Evolutionary conservation across 768 basidiomycete species (phyloP).

Genomic region (Glaciozyma antarctica): DNA sequence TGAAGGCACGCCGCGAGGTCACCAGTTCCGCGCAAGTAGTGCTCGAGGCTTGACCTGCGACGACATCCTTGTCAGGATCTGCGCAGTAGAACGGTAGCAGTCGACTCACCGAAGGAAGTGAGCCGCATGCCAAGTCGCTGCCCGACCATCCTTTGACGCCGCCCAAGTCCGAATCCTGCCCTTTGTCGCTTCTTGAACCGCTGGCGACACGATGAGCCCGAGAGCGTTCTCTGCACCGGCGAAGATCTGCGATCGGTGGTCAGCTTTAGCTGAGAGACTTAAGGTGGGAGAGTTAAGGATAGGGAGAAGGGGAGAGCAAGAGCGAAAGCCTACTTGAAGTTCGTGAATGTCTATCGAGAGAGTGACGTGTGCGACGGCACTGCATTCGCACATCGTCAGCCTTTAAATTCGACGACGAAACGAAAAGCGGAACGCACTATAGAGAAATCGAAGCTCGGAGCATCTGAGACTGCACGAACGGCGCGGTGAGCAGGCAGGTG

Average conservation of each 20-base stretch:
- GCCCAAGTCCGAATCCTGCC: slow-evolving; percentile 23
- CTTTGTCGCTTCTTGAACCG: slow-evolving; percentile 26
- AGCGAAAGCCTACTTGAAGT: not conserved
- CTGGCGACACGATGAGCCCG: slow-evolving; percentile 26
- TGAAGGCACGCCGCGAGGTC: slow-evolving; percentile 19
- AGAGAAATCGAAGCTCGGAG: slow-evolving; percentile 32
- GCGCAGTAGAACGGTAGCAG: not conserved
- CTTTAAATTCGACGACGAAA: not conserved
- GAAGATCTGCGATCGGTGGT: slow-evolving; percentile 26
- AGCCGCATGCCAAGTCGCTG: slow-evolving; percentile 32
- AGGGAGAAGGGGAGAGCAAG: no score
- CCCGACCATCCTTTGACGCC: slow-evolving; percentile 8
- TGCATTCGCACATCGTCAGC: not conserved
- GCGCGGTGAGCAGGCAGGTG: slow-evolving; percentile 24
- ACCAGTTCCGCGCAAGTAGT: slow-evolving; percentile 2
- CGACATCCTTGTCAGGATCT: not conserved
- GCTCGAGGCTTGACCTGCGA: not conserved
- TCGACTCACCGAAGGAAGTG: slow-evolving; percentile 29
- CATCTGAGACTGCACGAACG: slow-evolving; percentile 28
- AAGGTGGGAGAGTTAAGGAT: no score
- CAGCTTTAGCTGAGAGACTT: no score
- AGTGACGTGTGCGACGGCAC: slow-evolving; percentile 28
- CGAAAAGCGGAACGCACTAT: slow-evolving; percentile 11
- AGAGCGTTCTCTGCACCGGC: slow-evolving; percentile 31
- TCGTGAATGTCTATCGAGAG: slow-evolving; percentile 35